Evolutionary conservation across 305 asterid genomes (phyloP), one percentile per base, ranked within the genome.

Genomic region (Fraxinus platypoda): DNA sequence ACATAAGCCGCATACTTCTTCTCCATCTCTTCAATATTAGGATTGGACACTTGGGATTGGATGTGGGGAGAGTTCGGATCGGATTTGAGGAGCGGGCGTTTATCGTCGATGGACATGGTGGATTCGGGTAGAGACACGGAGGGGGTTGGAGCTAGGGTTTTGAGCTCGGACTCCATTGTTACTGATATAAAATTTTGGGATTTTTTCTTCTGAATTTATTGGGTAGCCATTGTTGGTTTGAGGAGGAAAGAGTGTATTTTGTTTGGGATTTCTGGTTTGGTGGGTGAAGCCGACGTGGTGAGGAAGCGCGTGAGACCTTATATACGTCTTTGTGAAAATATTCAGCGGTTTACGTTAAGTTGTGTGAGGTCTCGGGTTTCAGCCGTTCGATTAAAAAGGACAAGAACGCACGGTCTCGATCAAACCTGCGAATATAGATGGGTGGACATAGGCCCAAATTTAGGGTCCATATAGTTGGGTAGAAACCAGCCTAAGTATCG

Each of bases 1-100:
- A 92, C 98, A 38, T 31, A 94, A 0, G 98, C 91, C 0, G 95
- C 97, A 85, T 83, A 96, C 85, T 90, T 92, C 78, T 84, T 89
- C 89, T 96, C 97, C 81, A 96, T 82, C 84, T 94, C 98, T 28
- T 91, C 97, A 25, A 92, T 81, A 86, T 78, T 85, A 6, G 82
- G 84, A 78, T 30, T 81, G 8, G 88, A 64, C 17, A 43, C 80
- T 34, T 52, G 72, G 37, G 74, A 68, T 46, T 78, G 80, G 26
- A 77, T 38, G 28, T 80, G 84, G 12, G 84, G 75, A 46, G 87
- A 72, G 26, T 34, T 76, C 21, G 90, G 87, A 19, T 90, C 92
- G 83, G 89, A 86, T 38, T 90, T 90, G 85, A 95, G 92, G 76
- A 95, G 94, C 23, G 99, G 99, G 21, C 90, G 88, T 30, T 88